Conservation (phyloP, 495 filamentous ascomycete species). For the Parachaetomium inaequale region DNA sequence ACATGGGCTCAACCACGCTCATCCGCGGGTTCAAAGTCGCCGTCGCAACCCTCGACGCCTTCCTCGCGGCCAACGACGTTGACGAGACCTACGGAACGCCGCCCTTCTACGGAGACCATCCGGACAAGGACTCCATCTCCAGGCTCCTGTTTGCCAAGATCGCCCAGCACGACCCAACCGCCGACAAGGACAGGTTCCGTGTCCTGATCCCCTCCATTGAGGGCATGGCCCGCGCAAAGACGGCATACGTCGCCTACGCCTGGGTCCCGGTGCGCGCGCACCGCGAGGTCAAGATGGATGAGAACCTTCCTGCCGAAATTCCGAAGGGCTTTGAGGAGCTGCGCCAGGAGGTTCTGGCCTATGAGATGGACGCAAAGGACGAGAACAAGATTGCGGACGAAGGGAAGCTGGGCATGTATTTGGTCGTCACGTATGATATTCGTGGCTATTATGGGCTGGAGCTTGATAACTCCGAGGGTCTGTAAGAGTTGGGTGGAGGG, state of each 20-base stretch:
- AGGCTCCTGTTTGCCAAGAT: not conserved
- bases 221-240: not conserved
- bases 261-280: not conserved
- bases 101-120: not conserved
- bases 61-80: not conserved
- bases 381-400: slow-evolving; percentile 1
- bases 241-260: not conserved
- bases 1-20: slow-evolving; percentile 1
- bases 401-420: not conserved
- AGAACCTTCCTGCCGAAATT: not conserved
- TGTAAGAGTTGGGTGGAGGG: too few relatives aligned
- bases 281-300: not conserved
- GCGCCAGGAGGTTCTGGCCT: not conserved
- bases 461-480: not conserved
- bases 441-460: not conserved
- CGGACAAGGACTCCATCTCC: slow-evolving; percentile 1
- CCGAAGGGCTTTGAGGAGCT: not conserved
- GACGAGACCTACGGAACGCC: not conserved
- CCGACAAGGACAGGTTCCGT: slow-evolving; percentile 1
- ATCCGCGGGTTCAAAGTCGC: slow-evolving; percentile 1
- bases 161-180: not conserved
- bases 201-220: not conserved
- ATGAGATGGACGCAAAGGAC: not conserved
- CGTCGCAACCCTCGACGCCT: not conserved
- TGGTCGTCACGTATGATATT: not conserved